phyloP scores from a whole-genome alignment of 768 basidiomycete genomes.

The Termitomyces sp. region DNA sequence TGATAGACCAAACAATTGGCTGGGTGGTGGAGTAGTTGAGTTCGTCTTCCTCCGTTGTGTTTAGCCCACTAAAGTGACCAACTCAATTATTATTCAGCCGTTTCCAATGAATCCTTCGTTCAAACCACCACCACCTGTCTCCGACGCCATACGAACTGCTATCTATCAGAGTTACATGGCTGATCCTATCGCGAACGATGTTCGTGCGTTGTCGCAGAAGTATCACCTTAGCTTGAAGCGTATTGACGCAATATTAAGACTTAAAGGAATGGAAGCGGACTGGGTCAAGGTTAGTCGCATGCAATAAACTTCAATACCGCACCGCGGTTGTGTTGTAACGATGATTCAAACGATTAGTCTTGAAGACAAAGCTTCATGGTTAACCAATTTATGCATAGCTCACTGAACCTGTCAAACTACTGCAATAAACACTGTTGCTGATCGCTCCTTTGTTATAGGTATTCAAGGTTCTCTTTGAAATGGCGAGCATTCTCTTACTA shows the following conservation, averaged over 20 bases:
- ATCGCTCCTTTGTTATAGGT: constrained; percentile 19
- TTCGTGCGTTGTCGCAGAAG: constrained; percentile 57
- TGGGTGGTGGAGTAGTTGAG: constrained; percentile 56
- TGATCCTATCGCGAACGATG: constrained; percentile 53
- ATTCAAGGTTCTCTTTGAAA: constrained; percentile 5
- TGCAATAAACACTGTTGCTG: constrained; percentile 2
- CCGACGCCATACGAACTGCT: constrained; percentile 50
- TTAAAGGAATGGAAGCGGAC: constrained; percentile 73
- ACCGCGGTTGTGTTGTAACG: constrained; percentile 20
- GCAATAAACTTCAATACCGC: constrained; percentile 14
- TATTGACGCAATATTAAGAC: constrained; percentile 75
- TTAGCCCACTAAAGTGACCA: constrained; percentile 3
- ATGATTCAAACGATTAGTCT: constrained; percentile 92
- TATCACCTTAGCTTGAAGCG: constrained; percentile 74
- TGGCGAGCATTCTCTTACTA: constrained; percentile 11
- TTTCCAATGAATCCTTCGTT: constrained; percentile 87
- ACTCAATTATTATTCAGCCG: constrained; percentile 47
- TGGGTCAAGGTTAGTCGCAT: constrained; percentile 64
- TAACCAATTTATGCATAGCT: constrained; percentile 1
- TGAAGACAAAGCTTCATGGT: constrained; percentile 54
- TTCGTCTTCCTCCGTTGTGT: constrained; percentile 24
- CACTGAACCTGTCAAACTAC: not conserved
- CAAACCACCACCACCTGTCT: constrained; percentile 74
- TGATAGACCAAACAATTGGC: constrained; percentile 54
- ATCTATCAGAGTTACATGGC: constrained; percentile 62